Percentiles rank a stretch among this genome's conserved stretches.
phyloP scores from a whole-genome alignment of 2,329 filamentous ascomycete genomes.

The Cercospora sp. region DNA sequence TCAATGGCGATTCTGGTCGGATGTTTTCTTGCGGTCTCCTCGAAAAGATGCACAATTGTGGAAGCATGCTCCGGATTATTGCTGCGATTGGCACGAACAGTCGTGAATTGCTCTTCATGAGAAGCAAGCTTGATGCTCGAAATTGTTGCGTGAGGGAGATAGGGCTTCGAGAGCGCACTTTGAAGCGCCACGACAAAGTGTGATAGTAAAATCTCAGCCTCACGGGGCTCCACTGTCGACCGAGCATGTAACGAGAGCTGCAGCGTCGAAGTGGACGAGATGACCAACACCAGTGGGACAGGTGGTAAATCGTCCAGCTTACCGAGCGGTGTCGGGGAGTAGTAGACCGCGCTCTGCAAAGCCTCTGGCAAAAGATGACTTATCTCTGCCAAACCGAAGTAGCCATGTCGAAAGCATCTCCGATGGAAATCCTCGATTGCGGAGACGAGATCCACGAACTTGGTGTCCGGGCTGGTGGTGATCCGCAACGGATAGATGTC shows the following conservation, averaged over 20 bases:
- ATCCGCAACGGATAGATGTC: background rate
- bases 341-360: slow-evolving; percentile 2
- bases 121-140: background rate
- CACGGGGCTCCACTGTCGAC: background rate
- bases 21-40: background rate
- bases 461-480: background rate
- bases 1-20: background rate
- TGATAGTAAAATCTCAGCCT: slow-evolving; percentile 1
- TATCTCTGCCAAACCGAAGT: background rate
- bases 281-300: background rate
- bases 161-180: background rate
- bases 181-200: background rate
- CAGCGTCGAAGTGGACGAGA: background rate
- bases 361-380: background rate
- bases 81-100: background rate
- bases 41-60: background rate
- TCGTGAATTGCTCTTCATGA: background rate
- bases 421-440: background rate
- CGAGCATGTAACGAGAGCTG: background rate
- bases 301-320: background rate
- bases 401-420: background rate
- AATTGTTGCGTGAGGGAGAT: slow-evolving; percentile 1
- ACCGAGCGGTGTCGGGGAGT: background rate
- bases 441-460: background rate
- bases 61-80: background rate